These are phyloP conservation scores for Chlorella sorokiniana DNA, from an alignment of 139 green algal genomes.

Conservation along the genomic window DNA sequence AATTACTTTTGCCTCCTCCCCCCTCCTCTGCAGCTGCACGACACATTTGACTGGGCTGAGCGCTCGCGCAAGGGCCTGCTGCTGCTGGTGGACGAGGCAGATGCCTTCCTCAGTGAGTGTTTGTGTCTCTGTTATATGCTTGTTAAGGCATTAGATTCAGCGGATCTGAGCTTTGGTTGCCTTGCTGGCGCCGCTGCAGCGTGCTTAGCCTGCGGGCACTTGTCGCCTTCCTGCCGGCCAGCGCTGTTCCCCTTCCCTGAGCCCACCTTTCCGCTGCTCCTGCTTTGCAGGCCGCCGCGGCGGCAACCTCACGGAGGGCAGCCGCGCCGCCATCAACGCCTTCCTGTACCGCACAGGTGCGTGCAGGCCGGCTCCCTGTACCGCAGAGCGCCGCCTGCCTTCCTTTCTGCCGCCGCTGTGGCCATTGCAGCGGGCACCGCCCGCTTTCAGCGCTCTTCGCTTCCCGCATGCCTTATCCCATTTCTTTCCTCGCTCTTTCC, in stretches of 20 bases:
- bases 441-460: too few species aligned
- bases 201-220: background rate
- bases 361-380: background rate
- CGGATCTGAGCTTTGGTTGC: background rate
- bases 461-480: too few species aligned
- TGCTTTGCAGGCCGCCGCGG: slow-evolving; percentile 60
- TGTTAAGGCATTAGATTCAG: background rate
- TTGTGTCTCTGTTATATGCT: background rate
- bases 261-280: background rate
- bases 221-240: background rate
- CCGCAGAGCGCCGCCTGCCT: background rate
- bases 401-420: too few species aligned
- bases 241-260: background rate
- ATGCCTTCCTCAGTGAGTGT: slow-evolving; percentile 89
- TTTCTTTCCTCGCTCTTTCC: too few species aligned
- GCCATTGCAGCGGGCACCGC: too few species aligned
- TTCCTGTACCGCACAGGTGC: slow-evolving; percentile 85
- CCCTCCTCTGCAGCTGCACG: slow-evolving; percentile 81
- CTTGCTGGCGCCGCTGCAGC: too few species aligned
- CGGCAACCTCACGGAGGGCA: slow-evolving; percentile 86
- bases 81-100: slow-evolving; percentile 97
- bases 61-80: slow-evolving; percentile 82
- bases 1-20: background rate
- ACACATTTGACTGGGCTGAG: slow-evolving; percentile 98
- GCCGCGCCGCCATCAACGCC: slow-evolving; percentile 93